A percentile compares a stretch with the other conserved stretches of the same genome.
These are phyloP conservation scores for Yamadazyma tumulicola DNA, from an alignment of 805 yeast species.

Conservation along the genomic window DNA sequence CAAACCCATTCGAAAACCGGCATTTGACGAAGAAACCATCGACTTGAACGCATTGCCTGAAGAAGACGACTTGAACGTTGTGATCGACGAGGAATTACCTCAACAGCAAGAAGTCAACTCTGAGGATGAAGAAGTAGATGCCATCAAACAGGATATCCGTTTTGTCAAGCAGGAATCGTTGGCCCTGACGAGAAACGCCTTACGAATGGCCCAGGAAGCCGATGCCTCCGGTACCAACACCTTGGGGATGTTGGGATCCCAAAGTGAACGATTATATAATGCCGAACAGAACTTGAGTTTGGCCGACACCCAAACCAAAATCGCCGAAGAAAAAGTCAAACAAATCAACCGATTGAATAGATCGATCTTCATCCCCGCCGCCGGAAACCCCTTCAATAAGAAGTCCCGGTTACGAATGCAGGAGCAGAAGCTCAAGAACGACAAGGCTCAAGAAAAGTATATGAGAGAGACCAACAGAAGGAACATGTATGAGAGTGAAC, in stretches of 20 bases:
- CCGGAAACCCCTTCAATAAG: conserved; percentile 80
- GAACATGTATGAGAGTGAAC: conserved; percentile 61
- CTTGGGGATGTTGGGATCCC: conserved; percentile 90
- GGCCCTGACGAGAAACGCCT: conserved; percentile 78
- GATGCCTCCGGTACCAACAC: conserved; percentile 59
- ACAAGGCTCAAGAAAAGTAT: conserved; percentile 59
- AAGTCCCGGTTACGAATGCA: conserved; percentile 69
- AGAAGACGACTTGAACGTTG: conserved; percentile 38
- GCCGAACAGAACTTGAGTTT: conserved; percentile 74
- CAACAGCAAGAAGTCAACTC: conserved; percentile 41
- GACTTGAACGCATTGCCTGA: conserved; percentile 33
- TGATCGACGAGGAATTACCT: conserved; percentile 32
- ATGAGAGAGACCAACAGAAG: conserved; percentile 59
- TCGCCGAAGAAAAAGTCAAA: conserved; percentile 78
- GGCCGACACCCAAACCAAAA: conserved; percentile 75
- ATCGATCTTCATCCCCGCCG: conserved; percentile 74
- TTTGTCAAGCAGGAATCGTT: conserved; percentile 86
- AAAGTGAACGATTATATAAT: conserved; percentile 77
- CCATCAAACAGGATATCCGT: conserved; percentile 74
- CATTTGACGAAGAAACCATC: conserved; percentile 21
- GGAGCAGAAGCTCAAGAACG: conserved; percentile 64
- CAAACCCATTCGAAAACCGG: conserved; percentile 20
- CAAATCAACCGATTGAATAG: conserved; percentile 79
- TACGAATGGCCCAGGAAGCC: conserved; percentile 50
- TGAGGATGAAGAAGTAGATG: conserved; percentile 88